Percentiles rank a stretch among this genome's conserved stretches.
These are phyloP conservation scores for Polyporus arcularius DNA, from an alignment of 768 basidiomycete genomes.

Conservation along the genomic window DNA sequence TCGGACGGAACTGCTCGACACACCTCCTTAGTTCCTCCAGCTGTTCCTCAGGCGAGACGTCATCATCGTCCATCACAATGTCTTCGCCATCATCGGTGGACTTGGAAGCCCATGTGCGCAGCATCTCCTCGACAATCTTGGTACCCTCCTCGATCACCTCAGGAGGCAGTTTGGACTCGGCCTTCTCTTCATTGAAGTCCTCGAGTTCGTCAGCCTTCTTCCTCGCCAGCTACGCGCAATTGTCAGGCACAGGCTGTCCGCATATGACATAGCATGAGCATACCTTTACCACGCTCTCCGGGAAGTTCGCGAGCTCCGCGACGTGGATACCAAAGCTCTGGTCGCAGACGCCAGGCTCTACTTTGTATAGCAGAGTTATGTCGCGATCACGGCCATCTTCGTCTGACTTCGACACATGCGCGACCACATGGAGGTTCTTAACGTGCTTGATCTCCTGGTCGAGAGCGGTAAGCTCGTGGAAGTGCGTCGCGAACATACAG, in stretches of 20 bases:
- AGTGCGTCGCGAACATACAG: slow-evolving; percentile 96
- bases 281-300: slow-evolving; percentile 89
- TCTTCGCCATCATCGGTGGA: slow-evolving; percentile 42
- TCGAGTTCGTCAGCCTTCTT: slow-evolving; percentile 90
- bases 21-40: slow-evolving; percentile 55
- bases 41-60: slow-evolving; percentile 34
- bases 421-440: slow-evolving; percentile 94
- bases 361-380: slow-evolving; percentile 78
- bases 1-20: slow-evolving; percentile 63
- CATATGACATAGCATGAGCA: slow-evolving; percentile 12
- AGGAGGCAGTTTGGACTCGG: slow-evolving; percentile 48
- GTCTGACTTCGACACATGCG: slow-evolving; percentile 70
- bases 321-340: slow-evolving; percentile 99
- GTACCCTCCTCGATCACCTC: slow-evolving; percentile 79
- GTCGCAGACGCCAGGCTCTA: slow-evolving; percentile 86
- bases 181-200: slow-evolving; percentile 60
- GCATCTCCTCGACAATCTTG: slow-evolving; percentile 74
- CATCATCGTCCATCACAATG: slow-evolving; percentile 53
- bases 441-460: slow-evolving; percentile 86
- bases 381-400: slow-evolving; percentile 56
- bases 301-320: slow-evolving; percentile 96
- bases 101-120: slow-evolving; percentile 63
- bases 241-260: not conserved
- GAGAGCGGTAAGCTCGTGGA: slow-evolving; percentile 93
- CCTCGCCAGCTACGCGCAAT: slow-evolving; percentile 68